Evolutionary conservation across 345 rosid genomes (phyloP).

Genomic region (Turnera subulata): DNA sequence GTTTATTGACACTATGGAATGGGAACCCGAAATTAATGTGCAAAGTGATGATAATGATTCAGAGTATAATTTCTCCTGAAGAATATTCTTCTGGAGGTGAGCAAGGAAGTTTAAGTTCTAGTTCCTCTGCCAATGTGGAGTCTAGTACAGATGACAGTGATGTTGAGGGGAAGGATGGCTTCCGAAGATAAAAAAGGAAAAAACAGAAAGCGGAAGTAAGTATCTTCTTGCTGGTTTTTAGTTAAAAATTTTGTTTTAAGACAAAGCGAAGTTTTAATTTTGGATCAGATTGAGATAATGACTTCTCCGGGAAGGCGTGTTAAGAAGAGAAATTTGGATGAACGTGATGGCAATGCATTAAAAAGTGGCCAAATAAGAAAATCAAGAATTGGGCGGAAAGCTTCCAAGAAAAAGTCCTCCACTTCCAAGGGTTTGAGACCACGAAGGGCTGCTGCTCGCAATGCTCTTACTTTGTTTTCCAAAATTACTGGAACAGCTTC

Average conservation of each 20-base stretch:
- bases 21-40: conserved; percentile 85
- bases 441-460: conserved; percentile 90
- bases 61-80: conserved; percentile 82
- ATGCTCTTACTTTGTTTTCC: conserved; percentile 81
- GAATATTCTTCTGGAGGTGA: conserved; percentile 72
- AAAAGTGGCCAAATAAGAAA: conserved; percentile 45
- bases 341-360: conserved; percentile 46
- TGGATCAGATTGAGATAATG: conserved; percentile 63
- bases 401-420: conserved; percentile 53
- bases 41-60: conserved; percentile 91
- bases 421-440: conserved; percentile 75
- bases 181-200: conserved; percentile 70
- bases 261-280: not conserved
- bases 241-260: not conserved
- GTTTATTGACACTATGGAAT: conserved; percentile 75
- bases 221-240: conserved; percentile 15
- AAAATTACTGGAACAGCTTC: conserved; percentile 76
- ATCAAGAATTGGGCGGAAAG: conserved; percentile 51
- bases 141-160: conserved; percentile 62
- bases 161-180: conserved; percentile 53
- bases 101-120: conserved; percentile 56
- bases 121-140: conserved; percentile 58
- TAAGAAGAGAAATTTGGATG: conserved; percentile 81
- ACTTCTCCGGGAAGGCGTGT: conserved; percentile 93
- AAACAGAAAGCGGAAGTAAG: conserved; percentile 68